phyloP scores from a whole-genome alignment of 306 rosid species.

The Benincasa hispida region DNA sequence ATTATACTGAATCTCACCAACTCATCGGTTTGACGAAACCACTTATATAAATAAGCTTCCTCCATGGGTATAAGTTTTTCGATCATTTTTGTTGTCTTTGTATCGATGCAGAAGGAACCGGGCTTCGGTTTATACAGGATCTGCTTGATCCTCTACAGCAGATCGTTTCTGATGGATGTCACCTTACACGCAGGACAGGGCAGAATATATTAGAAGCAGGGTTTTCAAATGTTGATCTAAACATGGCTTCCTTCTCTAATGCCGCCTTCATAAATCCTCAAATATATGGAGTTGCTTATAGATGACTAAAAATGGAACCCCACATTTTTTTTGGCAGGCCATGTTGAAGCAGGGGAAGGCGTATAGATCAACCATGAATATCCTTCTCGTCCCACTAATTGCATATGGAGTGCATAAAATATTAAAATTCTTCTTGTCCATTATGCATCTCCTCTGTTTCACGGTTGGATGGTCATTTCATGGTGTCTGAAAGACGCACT shows the following conservation, averaged over 20 bases:
- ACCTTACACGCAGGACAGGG: slow-evolving; percentile 62
- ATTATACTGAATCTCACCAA: background rate
- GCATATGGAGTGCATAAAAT: too few species aligned
- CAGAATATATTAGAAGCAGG: slow-evolving; percentile 39
- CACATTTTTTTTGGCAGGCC: background rate
- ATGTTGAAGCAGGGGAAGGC: too few species aligned
- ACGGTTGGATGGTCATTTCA: too few species aligned
- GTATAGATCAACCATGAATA: too few species aligned
- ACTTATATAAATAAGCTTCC: too few species aligned
- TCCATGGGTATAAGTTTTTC: too few species aligned
- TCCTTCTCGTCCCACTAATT: too few species aligned
- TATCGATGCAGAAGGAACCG: slow-evolving; percentile 45
- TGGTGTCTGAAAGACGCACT: too few species aligned
- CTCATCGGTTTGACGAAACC: background rate
- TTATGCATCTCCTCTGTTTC: too few species aligned
- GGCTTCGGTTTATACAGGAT: slow-evolving; percentile 40
- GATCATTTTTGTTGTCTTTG: background rate
- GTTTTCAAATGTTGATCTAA: slow-evolving; percentile 50
- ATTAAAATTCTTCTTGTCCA: too few species aligned
- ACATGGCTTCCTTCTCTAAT: slow-evolving; percentile 29
- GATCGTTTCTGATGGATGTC: slow-evolving; percentile 58
- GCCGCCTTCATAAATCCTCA: slow-evolving; percentile 48
- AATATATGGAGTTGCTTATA: slow-evolving; percentile 53
- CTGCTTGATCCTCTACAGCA: slow-evolving; percentile 73
- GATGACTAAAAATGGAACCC: slow-evolving; percentile 15